A percentile compares a stretch with the other conserved stretches of the same genome.
phyloP scores from a whole-genome alignment of 345 rosid species.

The Eucalyptus cloeziana region DNA sequence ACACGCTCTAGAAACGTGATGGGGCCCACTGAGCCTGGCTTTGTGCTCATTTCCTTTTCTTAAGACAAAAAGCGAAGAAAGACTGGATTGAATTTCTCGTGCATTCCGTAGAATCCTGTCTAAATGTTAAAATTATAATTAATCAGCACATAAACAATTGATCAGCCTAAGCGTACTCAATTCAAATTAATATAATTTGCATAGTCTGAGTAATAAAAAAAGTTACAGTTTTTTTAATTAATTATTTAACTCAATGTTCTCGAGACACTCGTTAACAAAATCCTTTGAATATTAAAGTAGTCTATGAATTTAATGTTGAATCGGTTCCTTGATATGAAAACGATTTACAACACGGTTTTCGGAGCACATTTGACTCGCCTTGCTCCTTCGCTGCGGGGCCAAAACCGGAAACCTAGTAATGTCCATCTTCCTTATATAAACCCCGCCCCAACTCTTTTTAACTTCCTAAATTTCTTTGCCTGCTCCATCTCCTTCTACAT shows the following conservation, averaged over 20 bases:
- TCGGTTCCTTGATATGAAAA: neutral
- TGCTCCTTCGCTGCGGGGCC: neutral
- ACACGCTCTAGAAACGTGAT: neutral
- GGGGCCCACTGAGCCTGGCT: neutral
- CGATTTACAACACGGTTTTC: neutral
- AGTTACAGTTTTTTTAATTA: neutral
- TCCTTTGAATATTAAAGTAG: neutral
- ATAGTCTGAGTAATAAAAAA: neutral
- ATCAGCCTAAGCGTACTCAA: neutral
- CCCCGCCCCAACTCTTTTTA: neutral
- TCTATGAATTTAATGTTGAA: neutral
- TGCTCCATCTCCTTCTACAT: neutral
- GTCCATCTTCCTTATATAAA: neutral
- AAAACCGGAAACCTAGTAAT: neutral
- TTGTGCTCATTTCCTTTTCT: neutral
- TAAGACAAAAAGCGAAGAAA: neutral
- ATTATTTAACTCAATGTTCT: neutral
- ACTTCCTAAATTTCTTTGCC: neutral
- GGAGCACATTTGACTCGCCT: neutral
- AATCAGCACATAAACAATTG: neutral
- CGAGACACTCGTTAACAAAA: accelerated
- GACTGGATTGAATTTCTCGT: neutral
- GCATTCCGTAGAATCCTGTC: neutral
- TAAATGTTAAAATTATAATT: neutral
- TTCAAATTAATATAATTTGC: neutral